Evolutionary conservation across 352 stramenopile species (phyloP).

Genomic region (Phytopythium delawarense): DNA sequence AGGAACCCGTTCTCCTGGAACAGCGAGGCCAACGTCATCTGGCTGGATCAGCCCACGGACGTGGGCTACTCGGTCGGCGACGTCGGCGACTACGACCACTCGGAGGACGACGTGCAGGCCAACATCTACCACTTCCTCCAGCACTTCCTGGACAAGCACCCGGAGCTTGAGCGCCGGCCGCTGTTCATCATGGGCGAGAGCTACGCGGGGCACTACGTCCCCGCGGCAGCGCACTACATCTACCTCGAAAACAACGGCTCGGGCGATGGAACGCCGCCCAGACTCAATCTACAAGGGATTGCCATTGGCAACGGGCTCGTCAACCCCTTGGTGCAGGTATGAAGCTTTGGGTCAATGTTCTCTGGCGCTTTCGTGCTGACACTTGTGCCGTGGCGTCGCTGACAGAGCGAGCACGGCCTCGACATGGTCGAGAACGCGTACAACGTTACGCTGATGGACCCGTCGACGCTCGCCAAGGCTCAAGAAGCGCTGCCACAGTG

Average conservation of each 20-base stretch:
- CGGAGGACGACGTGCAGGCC: slow-evolving; percentile 41
- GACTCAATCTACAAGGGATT: slow-evolving; percentile 44
- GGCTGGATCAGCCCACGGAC: slow-evolving; percentile 52
- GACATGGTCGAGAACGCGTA: slow-evolving; percentile 66
- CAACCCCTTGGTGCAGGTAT: slow-evolving; percentile 32
- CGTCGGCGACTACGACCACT: slow-evolving; percentile 29
- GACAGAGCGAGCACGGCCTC: slow-evolving; percentile 23
- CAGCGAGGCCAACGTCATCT: slow-evolving; percentile 44
- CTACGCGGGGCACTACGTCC: slow-evolving; percentile 52
- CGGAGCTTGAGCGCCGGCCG: slow-evolving; percentile 31
- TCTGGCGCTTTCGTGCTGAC: neutral
- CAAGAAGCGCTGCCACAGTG: slow-evolving; percentile 21
- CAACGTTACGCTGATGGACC: slow-evolving; percentile 39
- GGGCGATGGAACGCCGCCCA: neutral
- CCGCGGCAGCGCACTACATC: slow-evolving; percentile 46
- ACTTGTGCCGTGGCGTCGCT: neutral
- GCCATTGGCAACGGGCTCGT: slow-evolving; percentile 55
- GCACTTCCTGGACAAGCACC: slow-evolving; percentile 39
- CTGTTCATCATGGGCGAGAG: slow-evolving; percentile 58
- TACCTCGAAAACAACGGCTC: slow-evolving; percentile 34
- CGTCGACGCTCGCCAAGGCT: slow-evolving; percentile 17
- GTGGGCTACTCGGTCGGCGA: slow-evolving; percentile 49
- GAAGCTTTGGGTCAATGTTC: neutral
- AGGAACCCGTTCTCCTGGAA: slow-evolving; percentile 51
- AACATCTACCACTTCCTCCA: slow-evolving; percentile 57